Evolutionary conservation across 2,329 filamentous ascomycete species (phyloP).

Genomic region (Colletotrichum gigasporum): DNA sequence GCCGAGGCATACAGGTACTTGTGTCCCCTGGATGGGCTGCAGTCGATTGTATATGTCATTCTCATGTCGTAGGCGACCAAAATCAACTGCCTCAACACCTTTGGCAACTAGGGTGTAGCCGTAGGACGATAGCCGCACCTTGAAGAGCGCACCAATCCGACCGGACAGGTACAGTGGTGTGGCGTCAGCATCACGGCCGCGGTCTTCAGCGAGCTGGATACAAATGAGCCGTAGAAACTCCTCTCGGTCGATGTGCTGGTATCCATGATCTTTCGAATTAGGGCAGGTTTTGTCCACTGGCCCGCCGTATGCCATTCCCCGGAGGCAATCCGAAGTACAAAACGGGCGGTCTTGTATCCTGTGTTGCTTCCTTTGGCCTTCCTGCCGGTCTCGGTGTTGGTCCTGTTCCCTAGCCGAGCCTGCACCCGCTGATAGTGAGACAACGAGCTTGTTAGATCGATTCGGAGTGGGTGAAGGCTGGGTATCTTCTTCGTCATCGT

Average conservation of each 20-base stretch:
- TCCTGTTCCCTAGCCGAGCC: slow-evolving; percentile 13
- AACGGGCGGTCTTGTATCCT: slow-evolving; percentile 38
- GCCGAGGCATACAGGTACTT: slow-evolving; percentile 49
- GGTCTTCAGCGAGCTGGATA: slow-evolving; percentile 41
- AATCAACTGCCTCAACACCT: slow-evolving; percentile 41
- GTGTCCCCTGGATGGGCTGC: no score
- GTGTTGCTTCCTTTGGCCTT: slow-evolving; percentile 11
- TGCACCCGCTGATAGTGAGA: not conserved
- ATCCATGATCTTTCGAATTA: no score
- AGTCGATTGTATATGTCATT: slow-evolving; percentile 43
- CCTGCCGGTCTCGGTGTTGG: slow-evolving; percentile 10
- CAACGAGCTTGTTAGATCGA: slow-evolving; percentile 18
- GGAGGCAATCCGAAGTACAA: slow-evolving; percentile 40
- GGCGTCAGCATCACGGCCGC: slow-evolving; percentile 41
- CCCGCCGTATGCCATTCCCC: slow-evolving; percentile 34
- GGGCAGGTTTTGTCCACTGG: slow-evolving; percentile 40
- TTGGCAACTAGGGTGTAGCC: slow-evolving; percentile 53
- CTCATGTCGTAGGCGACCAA: slow-evolving; percentile 38
- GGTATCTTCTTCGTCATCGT: slow-evolving; percentile 32
- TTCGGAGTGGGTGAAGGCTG: slow-evolving; percentile 32
- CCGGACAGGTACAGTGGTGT: slow-evolving; percentile 41
- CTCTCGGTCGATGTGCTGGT: slow-evolving; percentile 38
- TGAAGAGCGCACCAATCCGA: slow-evolving; percentile 45
- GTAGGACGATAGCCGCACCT: slow-evolving; percentile 44
- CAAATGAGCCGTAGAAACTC: slow-evolving; percentile 40